These are phyloP conservation scores for Paecilomyces variotii DNA, from an alignment of 2,329 filamentous ascomycete genomes.

Conservation along the genomic window DNA sequence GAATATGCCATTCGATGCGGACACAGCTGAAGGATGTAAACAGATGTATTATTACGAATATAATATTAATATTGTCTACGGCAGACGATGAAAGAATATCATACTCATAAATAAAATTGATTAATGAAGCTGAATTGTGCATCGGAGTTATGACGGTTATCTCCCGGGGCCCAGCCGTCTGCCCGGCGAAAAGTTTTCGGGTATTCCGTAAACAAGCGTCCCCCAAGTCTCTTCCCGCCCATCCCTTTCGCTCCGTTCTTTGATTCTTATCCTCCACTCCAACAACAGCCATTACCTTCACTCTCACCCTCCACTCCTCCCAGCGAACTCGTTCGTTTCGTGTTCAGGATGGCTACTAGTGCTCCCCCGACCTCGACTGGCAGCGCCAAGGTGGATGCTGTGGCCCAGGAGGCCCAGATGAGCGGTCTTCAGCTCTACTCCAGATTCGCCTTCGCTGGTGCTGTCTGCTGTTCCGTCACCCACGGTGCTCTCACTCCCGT, in stretches of 20 bases:
- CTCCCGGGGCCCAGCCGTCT: not conserved
- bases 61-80: too few species aligned
- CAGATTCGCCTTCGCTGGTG: slow-evolving; percentile 93
- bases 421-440: slow-evolving; percentile 72
- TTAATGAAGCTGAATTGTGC: not conserved
- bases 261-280: slow-evolving; percentile 1
- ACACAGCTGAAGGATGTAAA: too few species aligned
- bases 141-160: not conserved
- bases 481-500: slow-evolving; percentile 95
- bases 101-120: too few species aligned
- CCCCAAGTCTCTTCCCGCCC: not conserved
- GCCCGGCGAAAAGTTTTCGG: slow-evolving; percentile 1
- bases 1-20: too few species aligned
- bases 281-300: slow-evolving; percentile 3
- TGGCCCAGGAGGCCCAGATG: slow-evolving; percentile 31
- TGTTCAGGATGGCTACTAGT: not conserved
- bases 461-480: slow-evolving; percentile 95
- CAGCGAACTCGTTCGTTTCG: not conserved
- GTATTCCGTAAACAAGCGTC: not conserved
- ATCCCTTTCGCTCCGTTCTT: not conserved
- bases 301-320: slow-evolving; percentile 4
- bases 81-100: too few species aligned
- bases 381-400: slow-evolving; percentile 13
- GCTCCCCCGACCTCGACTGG: slow-evolving; percentile 8
- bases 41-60: too few species aligned